Conservation (phyloP, 371 early-diverging fungal species). For the Zychaea mexicana region DNA sequence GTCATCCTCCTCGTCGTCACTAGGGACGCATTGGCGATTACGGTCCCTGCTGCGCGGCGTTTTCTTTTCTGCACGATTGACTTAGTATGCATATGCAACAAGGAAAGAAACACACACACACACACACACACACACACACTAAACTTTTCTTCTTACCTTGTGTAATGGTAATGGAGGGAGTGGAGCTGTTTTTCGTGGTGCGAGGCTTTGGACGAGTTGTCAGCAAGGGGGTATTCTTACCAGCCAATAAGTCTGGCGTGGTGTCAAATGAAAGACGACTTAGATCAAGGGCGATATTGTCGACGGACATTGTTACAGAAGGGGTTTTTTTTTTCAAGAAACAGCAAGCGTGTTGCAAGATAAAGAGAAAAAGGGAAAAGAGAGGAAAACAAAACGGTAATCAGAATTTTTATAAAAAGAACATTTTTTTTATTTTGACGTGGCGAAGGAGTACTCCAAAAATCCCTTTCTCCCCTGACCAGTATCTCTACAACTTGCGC, state of each 20-base stretch:
- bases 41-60: constrained; percentile 24
- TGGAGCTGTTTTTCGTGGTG: not conserved
- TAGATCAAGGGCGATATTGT: constrained; percentile 30
- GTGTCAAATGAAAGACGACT: constrained; percentile 30
- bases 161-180: constrained; percentile 22
- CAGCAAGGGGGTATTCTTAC: not conserved
- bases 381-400: constrained; percentile 8
- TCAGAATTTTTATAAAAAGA: constrained; percentile 9
- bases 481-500: not conserved
- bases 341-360: constrained; percentile 1
- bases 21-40: constrained; percentile 42
- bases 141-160: constrained; percentile 15
- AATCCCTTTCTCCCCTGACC: constrained; percentile 8
- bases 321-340: not conserved
- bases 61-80: constrained; percentile 13
- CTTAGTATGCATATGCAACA: not conserved
- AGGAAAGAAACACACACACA: no score
- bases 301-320: constrained; percentile 16
- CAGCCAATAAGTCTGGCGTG: not conserved
- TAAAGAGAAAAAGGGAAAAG: constrained; percentile 21
- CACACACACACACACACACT: not conserved
- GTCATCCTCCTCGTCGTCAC: constrained; percentile 44
- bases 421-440: constrained; percentile 11
- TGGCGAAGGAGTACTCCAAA: constrained; percentile 14
- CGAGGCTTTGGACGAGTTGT: not conserved